These are phyloP conservation scores for Solanum verrucosum DNA, from an alignment of 257 asterid species.

Conservation along the genomic window DNA sequence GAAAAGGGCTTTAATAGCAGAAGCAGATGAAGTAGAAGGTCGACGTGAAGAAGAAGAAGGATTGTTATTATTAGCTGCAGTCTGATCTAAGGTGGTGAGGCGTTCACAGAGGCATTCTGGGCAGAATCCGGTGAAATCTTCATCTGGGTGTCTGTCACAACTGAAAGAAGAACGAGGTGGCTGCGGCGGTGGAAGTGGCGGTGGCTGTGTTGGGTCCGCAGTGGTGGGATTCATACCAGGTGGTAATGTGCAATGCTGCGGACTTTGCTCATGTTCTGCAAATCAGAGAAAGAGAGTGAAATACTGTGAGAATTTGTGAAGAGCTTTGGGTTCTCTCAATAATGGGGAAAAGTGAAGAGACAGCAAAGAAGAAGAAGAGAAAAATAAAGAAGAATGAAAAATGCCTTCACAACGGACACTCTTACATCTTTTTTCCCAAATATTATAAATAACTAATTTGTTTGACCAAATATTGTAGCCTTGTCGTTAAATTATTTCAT, in stretches of 20 bases:
- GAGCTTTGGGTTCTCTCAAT: background rate
- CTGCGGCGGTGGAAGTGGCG: conserved; percentile 33
- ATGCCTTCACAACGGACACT: background rate
- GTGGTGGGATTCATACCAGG: conserved; percentile 77
- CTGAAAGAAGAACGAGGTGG: conserved; percentile 87
- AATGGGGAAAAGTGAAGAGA: background rate
- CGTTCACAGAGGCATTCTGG: conserved; percentile 92
- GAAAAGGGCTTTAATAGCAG: conserved; percentile 63
- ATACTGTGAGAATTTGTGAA: background rate
- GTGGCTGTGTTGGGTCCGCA: conserved; percentile 69
- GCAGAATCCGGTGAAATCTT: conserved; percentile 77
- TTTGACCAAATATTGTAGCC: background rate
- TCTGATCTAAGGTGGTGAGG: conserved; percentile 57
- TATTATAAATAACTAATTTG: background rate
- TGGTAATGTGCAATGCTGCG: conserved; percentile 27
- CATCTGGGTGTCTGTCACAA: conserved; percentile 78
- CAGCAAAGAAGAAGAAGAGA: background rate
- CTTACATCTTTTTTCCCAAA: background rate
- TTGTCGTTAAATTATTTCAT: background rate
- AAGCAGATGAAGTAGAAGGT: conserved; percentile 33
- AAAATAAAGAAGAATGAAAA: background rate
- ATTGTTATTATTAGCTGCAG: conserved; percentile 33
- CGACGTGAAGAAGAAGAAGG: conserved; percentile 33
- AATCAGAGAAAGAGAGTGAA: background rate
- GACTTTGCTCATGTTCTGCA: conserved; percentile 22